Evolutionary conservation across 2,329 filamentous ascomycete species (phyloP).

Genomic region (Purpureocillium takamizusanense): DNA sequence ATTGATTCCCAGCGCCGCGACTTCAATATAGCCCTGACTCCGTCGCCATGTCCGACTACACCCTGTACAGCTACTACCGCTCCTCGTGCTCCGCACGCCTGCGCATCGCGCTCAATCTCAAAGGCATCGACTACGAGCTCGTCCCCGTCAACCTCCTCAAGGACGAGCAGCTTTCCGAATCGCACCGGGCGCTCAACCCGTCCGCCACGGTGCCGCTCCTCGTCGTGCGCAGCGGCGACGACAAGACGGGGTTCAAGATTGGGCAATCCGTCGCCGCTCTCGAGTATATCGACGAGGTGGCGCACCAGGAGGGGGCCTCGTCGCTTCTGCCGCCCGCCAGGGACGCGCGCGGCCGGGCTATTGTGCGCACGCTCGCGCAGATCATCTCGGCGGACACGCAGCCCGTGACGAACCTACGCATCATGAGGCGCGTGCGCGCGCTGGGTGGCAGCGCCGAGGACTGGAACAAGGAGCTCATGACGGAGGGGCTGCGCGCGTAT

Average conservation of each 20-base stretch:
- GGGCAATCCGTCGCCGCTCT: slow-evolving; percentile 51
- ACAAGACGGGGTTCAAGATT: slow-evolving; percentile 26
- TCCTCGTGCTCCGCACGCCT: slow-evolving; percentile 55
- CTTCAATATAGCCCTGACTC: background rate
- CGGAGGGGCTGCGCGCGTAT: slow-evolving; percentile 45
- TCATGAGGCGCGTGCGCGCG: slow-evolving; percentile 37
- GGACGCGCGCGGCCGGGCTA: slow-evolving; percentile 32
- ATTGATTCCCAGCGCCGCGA: background rate
- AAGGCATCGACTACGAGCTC: slow-evolving; percentile 37
- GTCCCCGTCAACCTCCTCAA: slow-evolving; percentile 45
- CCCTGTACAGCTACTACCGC: slow-evolving; percentile 51
- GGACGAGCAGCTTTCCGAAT: slow-evolving; percentile 35
- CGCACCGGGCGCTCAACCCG: slow-evolving; percentile 42
- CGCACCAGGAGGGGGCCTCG: slow-evolving; percentile 24
- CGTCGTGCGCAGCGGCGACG: slow-evolving; percentile 19
- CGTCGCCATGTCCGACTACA: slow-evolving; percentile 17
- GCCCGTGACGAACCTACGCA: slow-evolving; percentile 48
- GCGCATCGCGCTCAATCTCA: slow-evolving; percentile 49
- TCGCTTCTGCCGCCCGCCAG: slow-evolving; percentile 40
- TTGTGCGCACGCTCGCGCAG: slow-evolving; percentile 40
- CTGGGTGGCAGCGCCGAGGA: slow-evolving; percentile 31
- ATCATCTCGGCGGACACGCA: slow-evolving; percentile 51
- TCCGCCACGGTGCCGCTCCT: slow-evolving; percentile 46
- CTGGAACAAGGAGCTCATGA: slow-evolving; percentile 44
- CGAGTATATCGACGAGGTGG: slow-evolving; percentile 50